These are phyloP conservation scores for Bonia amplexicaulis DNA, from an alignment of 176 grass and related monocot species.

Conservation along the genomic window DNA sequence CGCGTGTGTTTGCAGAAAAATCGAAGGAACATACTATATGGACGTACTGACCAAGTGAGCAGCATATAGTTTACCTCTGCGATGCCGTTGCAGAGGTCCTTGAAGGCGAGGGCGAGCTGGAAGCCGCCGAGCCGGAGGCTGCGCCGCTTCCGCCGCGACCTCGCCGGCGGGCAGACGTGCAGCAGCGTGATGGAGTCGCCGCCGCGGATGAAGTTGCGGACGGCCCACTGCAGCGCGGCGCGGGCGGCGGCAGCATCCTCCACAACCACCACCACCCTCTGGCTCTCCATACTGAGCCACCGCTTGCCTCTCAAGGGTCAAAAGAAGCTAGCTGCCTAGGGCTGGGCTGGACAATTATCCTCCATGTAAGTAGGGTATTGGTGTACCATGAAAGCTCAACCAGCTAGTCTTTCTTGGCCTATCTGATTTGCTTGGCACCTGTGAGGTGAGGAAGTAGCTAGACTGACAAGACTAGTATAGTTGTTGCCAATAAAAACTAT, in stretches of 20 bases:
- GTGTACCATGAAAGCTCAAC: background rate
- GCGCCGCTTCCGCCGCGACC: conserved; percentile 44
- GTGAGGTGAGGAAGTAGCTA: background rate
- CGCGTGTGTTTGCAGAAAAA: background rate
- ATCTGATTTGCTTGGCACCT: background rate
- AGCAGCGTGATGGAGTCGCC: conserved; percentile 87
- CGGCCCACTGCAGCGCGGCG: conserved; percentile 77
- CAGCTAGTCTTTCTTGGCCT: background rate
- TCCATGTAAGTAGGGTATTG: background rate
- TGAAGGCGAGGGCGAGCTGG: conserved; percentile 91
- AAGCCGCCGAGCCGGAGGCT: conserved; percentile 65
- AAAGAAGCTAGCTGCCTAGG: background rate
- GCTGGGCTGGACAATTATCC: background rate
- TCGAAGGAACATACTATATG: background rate
- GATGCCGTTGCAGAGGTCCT: conserved; percentile 90
- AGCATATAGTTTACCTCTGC: conserved; percentile 44
- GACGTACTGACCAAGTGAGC: too few species aligned
- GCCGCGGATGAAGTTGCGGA: conserved; percentile 78
- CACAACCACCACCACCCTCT: conserved; percentile 79
- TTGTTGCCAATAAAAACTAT: background rate
- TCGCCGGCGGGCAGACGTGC: conserved; percentile 65
- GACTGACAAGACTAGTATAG: background rate
- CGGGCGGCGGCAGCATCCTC: conserved; percentile 65
- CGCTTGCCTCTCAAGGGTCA: too few species aligned
- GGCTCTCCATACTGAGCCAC: conserved; percentile 56